Conservation (phyloP, 306 rosid species). For the Prunus salicina region DNA sequence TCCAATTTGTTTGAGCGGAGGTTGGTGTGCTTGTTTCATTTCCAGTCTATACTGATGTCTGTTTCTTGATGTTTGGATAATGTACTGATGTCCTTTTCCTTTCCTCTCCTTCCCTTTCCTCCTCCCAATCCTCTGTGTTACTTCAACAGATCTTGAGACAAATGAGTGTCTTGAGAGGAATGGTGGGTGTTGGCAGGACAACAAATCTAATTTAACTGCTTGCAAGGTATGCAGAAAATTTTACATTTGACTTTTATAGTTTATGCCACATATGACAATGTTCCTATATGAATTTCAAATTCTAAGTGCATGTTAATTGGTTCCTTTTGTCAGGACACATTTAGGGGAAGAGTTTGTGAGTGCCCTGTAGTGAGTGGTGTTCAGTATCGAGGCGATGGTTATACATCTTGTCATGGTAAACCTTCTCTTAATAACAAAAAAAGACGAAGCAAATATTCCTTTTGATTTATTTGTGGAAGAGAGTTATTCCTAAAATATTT, state of each 20-base stretch:
- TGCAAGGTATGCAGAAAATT: conserved; percentile 64
- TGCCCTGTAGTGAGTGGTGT: conserved; percentile 82
- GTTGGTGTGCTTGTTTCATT: conserved; percentile 39
- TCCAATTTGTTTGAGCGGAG: conserved; percentile 70
- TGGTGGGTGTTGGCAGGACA: conserved; percentile 89
- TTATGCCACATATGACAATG: neutral
- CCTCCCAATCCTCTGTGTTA: conserved; percentile 8
- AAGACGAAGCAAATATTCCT: neutral
- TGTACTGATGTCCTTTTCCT: neutral
- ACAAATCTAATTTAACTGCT: conserved; percentile 56
- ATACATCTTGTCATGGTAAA: conserved; percentile 72
- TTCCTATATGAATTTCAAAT: neutral
- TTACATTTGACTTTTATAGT: neutral
- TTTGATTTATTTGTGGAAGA: neutral
- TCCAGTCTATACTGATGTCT: neutral
- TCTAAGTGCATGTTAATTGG: conserved; percentile 1
- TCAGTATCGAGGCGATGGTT: conserved; percentile 87
- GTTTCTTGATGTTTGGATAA: conserved; percentile 3
- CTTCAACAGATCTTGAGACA: conserved; percentile 68
- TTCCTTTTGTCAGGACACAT: conserved; percentile 68
- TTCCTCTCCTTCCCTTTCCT: neutral
- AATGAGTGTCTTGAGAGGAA: conserved; percentile 74
- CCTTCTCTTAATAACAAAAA: neutral
- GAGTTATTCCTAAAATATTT: conserved; percentile 5
- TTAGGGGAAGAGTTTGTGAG: conserved; percentile 93